Evolutionary conservation across 108 stramenopile genomes (phyloP), one percentile per base, ranked within the genome.

Genomic region (Mayamaea pseudoterrestris): DNA sequence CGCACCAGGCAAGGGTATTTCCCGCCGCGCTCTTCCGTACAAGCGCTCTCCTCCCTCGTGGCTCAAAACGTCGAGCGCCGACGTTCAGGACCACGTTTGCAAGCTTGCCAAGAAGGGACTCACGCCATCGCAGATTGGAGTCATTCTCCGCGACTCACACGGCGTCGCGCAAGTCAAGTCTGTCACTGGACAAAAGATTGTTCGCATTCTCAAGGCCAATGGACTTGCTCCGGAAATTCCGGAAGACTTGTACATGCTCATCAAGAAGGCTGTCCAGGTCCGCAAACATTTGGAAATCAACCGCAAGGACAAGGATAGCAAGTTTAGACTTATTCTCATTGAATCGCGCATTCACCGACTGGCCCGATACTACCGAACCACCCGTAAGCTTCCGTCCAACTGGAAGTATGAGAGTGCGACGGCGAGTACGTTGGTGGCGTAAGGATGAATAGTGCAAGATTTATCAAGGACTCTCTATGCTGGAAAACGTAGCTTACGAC

Each of bases 191-290:
- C 83, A 92, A 65, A 99, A 98, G 78, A 90, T 99, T 78, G 84
- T 98, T 27, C 96, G 99, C 42, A 78, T 99, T 63, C 91, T 99
- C 60, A 99, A 99, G 88, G 90, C 93, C 58, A 80, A 94, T 60
- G 96, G 96, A 53, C 93, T 99, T 31, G 97, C 99, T 45, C 95
- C 99, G 21, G 99, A 98, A 66, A 93, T 99, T 65, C 99, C 99
- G 5, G 99, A 99, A 84, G 99, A 99, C 72, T 71, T 99, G 44
- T 99, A 98, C 91, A 96, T 95, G 93, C 77, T 99, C 35, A 99
- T 99, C 91, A 99, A 99, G 92, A 99, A 99, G 90, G 99, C 99
- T 35, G 99, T 99, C 49, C 80, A 93, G 47, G 96, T 99, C 28
- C 94, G 99, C 60, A 98, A 98, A 94, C 99, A 99, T 73, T 78